Evolutionary conservation across 225 moss, liverwort and hornwort species (phyloP).

Genomic region (Marchantia paleacea): DNA sequence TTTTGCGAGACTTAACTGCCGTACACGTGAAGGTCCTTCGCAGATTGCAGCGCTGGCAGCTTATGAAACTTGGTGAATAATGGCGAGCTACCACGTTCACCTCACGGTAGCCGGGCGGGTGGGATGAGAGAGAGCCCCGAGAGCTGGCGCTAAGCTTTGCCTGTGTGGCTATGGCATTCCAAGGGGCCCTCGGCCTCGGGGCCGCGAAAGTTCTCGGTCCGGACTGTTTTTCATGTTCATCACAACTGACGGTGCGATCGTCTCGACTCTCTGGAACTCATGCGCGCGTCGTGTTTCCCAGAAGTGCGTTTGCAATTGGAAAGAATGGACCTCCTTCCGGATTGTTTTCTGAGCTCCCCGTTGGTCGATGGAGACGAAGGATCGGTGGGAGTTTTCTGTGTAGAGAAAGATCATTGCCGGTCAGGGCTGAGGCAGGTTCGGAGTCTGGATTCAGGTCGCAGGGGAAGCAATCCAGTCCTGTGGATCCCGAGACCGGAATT

Average conservation of each 20-base stretch:
- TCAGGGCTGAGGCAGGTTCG: not conserved
- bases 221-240: not conserved
- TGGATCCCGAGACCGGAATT: slow-evolving; percentile 23
- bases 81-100: no score
- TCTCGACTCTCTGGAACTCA: not conserved
- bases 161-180: not conserved
- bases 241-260: not conserved
- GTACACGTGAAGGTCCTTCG: no score
- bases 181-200: slow-evolving; percentile 6
- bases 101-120: no score
- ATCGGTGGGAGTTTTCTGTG: not conserved
- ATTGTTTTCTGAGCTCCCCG: not conserved
- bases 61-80: no score
- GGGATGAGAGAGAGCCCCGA: no score
- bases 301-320: slow-evolving; percentile 6
- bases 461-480: slow-evolving; percentile 10
- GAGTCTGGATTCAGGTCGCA: not conserved
- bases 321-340: slow-evolving; percentile 9
- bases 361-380: not conserved
- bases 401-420: not conserved
- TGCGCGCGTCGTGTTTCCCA: not conserved
- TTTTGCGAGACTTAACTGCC: no score
- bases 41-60: no score
- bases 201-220: not conserved
- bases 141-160: no score